Evolutionary conservation across 2,329 filamentous ascomycete species (phyloP).

Genomic region (Sporothrix mexicana): DNA sequence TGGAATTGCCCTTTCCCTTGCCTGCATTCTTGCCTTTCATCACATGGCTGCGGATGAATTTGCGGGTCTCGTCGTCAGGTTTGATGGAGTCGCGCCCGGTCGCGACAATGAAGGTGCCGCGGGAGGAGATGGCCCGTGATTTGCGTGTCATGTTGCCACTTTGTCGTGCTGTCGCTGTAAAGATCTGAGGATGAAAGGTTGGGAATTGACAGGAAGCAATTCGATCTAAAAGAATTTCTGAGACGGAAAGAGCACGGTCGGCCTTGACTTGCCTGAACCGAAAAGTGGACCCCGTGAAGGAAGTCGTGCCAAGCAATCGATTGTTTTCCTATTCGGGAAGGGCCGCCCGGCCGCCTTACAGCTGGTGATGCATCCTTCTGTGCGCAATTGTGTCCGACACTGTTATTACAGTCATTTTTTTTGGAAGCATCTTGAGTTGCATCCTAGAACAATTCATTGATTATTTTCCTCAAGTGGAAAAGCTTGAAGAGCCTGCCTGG

Average conservation of each 20-base stretch:
- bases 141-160: background rate
- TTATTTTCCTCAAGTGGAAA: no score
- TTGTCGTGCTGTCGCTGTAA: background rate
- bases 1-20: conserved; percentile 6
- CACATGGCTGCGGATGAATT: conserved; percentile 50
- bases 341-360: background rate
- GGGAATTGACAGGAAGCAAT: background rate
- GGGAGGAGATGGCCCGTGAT: conserved; percentile 26
- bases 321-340: conserved; percentile 28
- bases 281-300: conserved; percentile 10
- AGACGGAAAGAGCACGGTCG: background rate
- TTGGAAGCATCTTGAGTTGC: no score
- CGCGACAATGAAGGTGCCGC: conserved; percentile 22
- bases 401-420: no score
- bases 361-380: no score
- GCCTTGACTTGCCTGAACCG: background rate
- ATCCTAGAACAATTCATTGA: no score
- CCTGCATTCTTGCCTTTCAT: conserved; percentile 51
- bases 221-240: background rate
- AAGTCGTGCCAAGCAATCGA: conserved; percentile 16
- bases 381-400: no score
- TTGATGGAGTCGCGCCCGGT: conserved; percentile 37
- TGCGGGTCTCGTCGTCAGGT: conserved; percentile 43
- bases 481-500: no score
- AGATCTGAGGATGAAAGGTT: background rate